Percentiles rank a stretch among this genome's conserved stretches.
phyloP scores from a whole-genome alignment of 2,329 filamentous ascomycete genomes.

The Venturia pyrina region DNA sequence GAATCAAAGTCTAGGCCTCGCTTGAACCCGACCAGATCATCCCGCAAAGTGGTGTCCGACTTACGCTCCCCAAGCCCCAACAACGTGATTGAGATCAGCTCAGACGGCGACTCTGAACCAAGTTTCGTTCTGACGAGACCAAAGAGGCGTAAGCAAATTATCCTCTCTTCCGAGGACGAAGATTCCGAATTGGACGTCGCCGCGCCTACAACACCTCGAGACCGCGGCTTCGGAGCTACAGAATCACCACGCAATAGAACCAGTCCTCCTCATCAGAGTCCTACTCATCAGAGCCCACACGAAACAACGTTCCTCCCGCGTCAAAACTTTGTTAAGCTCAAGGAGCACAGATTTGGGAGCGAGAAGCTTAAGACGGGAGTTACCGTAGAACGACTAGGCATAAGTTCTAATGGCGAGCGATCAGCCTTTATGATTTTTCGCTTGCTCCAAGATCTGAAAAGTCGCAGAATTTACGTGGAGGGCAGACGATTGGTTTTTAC shows the following conservation, averaged over 20 bases:
- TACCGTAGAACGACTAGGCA: neutral
- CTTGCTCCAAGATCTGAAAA: neutral
- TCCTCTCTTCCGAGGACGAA: too few relatives aligned
- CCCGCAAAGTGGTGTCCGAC: neutral
- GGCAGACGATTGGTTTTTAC: neutral
- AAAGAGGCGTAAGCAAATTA: too few relatives aligned
- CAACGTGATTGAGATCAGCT: neutral
- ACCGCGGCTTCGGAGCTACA: too few relatives aligned
- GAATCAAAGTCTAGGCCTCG: too few relatives aligned
- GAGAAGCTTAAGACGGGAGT: neutral
- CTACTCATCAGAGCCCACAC: neutral
- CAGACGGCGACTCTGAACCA: neutral
- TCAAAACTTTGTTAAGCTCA: neutral
- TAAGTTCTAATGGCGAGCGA: neutral
- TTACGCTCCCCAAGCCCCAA: neutral
- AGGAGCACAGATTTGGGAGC: neutral
- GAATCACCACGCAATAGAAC: too few relatives aligned
- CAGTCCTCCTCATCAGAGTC: too few relatives aligned
- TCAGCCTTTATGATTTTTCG: neutral
- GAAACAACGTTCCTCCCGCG: neutral
- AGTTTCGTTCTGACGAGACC: too few relatives aligned
- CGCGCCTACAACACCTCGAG: too few relatives aligned
- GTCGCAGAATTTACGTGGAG: neutral
- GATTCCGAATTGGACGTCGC: too few relatives aligned
- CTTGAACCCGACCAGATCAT: too few relatives aligned